A percentile compares a stretch with the other conserved stretches of the same genome.
These are phyloP conservation scores for Xerocomus nothofagi DNA, from an alignment of 1,284 basidiomycete genomes.

Conservation along the genomic window DNA sequence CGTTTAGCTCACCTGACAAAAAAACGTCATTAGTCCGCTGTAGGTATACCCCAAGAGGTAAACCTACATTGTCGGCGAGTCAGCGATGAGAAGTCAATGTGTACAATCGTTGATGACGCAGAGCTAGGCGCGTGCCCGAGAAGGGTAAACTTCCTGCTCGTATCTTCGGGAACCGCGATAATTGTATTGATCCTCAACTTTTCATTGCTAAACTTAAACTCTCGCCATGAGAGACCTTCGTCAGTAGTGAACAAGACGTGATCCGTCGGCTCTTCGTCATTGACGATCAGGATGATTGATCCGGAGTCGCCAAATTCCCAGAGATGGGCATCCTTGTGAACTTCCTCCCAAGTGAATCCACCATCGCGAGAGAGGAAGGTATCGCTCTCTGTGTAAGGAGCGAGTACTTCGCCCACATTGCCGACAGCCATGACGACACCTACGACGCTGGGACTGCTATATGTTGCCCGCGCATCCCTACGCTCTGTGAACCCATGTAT, in stretches of 20 bases:
- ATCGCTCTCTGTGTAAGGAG: slow-evolving; percentile 84
- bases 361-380: slow-evolving; percentile 97
- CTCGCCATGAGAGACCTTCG: slow-evolving; percentile 85
- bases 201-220: slow-evolving; percentile 81
- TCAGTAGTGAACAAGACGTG: slow-evolving; percentile 87
- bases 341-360: slow-evolving; percentile 97
- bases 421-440: slow-evolving; percentile 96
- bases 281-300: slow-evolving; percentile 88
- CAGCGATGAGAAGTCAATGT: slow-evolving; percentile 87
- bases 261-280: slow-evolving; percentile 93
- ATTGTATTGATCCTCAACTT: slow-evolving; percentile 77
- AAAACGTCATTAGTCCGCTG: background rate
- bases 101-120: slow-evolving; percentile 65
- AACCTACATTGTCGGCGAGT: slow-evolving; percentile 72
- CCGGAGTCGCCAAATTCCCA: slow-evolving; percentile 99
- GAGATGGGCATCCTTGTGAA: slow-evolving; percentile 96
- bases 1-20: slow-evolving; percentile 62
- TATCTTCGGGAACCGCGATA: slow-evolving; percentile 89
- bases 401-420: slow-evolving; percentile 89
- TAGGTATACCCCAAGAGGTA: background rate
- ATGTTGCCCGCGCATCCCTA: slow-evolving; percentile 86
- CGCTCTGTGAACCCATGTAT: slow-evolving; percentile 97
- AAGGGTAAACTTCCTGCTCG: slow-evolving; percentile 87
- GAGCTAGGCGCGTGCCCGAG: slow-evolving; percentile 65
- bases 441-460: slow-evolving; percentile 87